Percentiles rank a stretch among this genome's conserved stretches.
Conservation (phyloP, 176 grass and related monocot species). For the Hyparrhenia diplandra region DNA sequence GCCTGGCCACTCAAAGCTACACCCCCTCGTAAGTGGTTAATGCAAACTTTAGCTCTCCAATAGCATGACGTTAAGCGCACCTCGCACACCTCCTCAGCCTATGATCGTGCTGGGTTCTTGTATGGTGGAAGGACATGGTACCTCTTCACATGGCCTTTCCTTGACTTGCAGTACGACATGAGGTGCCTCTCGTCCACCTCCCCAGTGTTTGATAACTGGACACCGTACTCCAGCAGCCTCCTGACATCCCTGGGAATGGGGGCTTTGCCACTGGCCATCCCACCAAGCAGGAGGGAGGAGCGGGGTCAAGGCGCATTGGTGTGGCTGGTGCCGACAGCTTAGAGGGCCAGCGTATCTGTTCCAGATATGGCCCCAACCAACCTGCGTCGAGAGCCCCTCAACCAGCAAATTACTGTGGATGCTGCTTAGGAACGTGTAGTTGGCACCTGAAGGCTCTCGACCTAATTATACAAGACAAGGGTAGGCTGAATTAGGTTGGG, state of each 20-base stretch:
- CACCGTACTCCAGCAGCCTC: constrained; percentile 53
- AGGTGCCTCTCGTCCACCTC: constrained; percentile 39
- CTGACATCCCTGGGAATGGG: constrained; percentile 43
- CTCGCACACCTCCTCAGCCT: neutral
- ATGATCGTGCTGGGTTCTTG: neutral
- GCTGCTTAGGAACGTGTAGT: constrained; percentile 84
- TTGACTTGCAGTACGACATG: constrained; percentile 38
- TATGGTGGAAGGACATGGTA: constrained; percentile 40
- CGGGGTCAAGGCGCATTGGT: constrained; percentile 68
- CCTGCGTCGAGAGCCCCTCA: constrained; percentile 49
- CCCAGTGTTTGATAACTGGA: constrained; percentile 33
- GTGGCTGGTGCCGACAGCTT: constrained; percentile 53
- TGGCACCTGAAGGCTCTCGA: constrained; percentile 20
- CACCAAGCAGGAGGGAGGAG: constrained; percentile 80
- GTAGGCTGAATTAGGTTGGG: neutral
- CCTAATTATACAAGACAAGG: constrained; percentile 23
- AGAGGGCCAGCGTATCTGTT: constrained; percentile 68
- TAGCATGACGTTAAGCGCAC: neutral
- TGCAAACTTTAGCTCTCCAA: neutral
- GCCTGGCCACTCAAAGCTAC: constrained; percentile 9
- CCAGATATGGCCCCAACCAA: constrained; percentile 90
- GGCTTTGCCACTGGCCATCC: constrained; percentile 75
- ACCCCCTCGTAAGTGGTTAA: neutral
- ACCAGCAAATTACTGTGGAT: constrained; percentile 73
- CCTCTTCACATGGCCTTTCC: constrained; percentile 70